Evolutionary conservation across 2,329 filamentous ascomycete genomes (phyloP), one percentile per base, ranked within the genome.

Genomic region (Ceratocystis diversiconidia): DNA sequence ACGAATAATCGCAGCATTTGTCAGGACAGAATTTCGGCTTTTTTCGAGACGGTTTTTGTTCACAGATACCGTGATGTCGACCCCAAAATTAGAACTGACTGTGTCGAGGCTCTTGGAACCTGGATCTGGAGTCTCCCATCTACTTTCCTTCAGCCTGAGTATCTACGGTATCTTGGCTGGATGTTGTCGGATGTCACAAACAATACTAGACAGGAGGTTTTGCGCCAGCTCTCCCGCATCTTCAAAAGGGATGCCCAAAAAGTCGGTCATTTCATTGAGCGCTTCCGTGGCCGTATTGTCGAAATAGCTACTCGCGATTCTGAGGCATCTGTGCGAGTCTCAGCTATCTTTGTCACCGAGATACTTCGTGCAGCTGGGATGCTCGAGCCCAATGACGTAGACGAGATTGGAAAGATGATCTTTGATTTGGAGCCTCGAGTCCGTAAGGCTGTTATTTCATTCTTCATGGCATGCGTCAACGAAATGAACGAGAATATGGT

Each of bases 61-160:
- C 92, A 99, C 75, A 86, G 94, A 61, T 99, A 97, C 74, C 89
- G 94, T 68, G 94, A 99, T 73, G 85, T 96, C 36, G 94, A 99
- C 72, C 85, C 90, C 5, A 89, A 85, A 71, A 95, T 99, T 69
- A 85, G 94, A 64, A 85, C 87, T 0, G 92, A 96, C 72, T 96
- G 92, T 72, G 86, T 95, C 28, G 85, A 88, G 69, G 90, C 90
- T 15, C 80, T 99, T 7, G 91, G 92, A 32, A 82, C 85, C 50
- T 99, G 94, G 94, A 95, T 97, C 70, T 82, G 86, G 73, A 83
- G 83, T 10, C 84, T 96, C 63, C 90, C 92, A 1, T 90, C 90
- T 60, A 82, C 89, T 59, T 99, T 96, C 76, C 90, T 96, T 74
- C 89, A 96, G 69, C 90, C 90, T 1, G 82, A 87, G 70, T 96